Percentiles rank a stretch among this genome's conserved stretches.
phyloP scores from a whole-genome alignment of 1,139 yeast species.

The Blastobotrys petasosporus region DNA sequence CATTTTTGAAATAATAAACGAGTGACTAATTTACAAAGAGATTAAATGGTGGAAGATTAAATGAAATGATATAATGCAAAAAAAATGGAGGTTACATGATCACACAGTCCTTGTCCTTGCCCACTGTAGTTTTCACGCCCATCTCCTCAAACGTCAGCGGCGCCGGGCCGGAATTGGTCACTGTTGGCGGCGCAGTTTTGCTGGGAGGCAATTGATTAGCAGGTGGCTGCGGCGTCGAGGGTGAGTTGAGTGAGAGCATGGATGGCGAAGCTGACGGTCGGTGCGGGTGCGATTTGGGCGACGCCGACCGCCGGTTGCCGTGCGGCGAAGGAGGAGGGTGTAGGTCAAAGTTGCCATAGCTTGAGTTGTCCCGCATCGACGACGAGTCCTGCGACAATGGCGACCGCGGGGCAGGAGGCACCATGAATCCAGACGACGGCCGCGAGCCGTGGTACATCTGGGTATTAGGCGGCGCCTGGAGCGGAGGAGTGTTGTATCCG shows the following conservation, averaged over 20 bases:
- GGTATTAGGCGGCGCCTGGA: no score
- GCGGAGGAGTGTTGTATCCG: no score
- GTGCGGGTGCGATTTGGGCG: no score
- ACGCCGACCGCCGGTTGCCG: no score
- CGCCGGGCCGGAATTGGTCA: conserved; percentile 44
- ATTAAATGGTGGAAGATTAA: neutral
- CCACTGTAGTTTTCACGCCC: conserved; percentile 26
- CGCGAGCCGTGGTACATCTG: neutral
- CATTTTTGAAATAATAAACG: neutral
- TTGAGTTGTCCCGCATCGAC: neutral
- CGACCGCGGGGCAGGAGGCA: conserved; percentile 8
- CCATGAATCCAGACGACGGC: conserved; percentile 5
- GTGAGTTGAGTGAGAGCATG: conserved; percentile 1
- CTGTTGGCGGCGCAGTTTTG: neutral
- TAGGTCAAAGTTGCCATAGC: neutral
- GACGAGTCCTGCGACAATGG: conserved; percentile 2
- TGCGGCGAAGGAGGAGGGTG: conserved; percentile 4
- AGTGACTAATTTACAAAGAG: neutral
- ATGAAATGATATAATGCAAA: neutral
- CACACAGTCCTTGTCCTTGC: conserved; percentile 26
- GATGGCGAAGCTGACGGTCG: conserved; percentile 7
- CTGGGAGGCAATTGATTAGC: neutral
- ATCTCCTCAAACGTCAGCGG: conserved; percentile 39
- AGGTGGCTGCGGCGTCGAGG: neutral
- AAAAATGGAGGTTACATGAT: conserved; percentile 23